Evolutionary conservation across 495 filamentous ascomycete species (phyloP), one percentile per base, ranked within the genome.

Genomic region (Thermothielavioides terrestris): DNA sequence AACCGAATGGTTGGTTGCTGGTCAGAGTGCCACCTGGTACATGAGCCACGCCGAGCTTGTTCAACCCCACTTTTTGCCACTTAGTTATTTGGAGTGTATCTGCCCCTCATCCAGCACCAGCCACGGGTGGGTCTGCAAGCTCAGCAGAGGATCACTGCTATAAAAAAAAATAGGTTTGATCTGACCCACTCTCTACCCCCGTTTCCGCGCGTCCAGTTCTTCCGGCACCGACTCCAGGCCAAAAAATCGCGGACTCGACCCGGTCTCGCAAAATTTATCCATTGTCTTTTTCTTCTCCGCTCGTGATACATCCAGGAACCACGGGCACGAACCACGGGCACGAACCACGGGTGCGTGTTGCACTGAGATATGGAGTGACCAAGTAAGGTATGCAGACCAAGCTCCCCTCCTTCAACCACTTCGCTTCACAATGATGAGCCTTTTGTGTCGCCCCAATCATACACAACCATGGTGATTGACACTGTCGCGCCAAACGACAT

Each of bases 371-470:
- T n/a, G n/a, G n/a, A n/a, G n/a, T 36, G 43, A 34, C 39, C 41
- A 42, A 50, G 40, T 58, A 59, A 66, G 65, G 69, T 65, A 64
- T 53, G 58, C 46, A 50, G 14, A 41, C 15, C 34, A 20, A 3
- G 22, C 32, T 27, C 42, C 22, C 50, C 37, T 34, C 42, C 31
- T 42, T n/a, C 47, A 11, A 38, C 25, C 50, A 20, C 37, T 49
- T 72, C 67, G n/a, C n/a, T n/a, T n/a, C n/a, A n/a, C n/a, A 65
- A 81, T 88, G 87, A 92, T 91, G 87, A 92, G 75, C 73, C 68
- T 72, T 79, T 53, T 34, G 64, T 92, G 87, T 91, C 87, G 87
- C 87, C 87, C 87, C 87, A 87, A 89, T 89, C 87, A 80, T 79
- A 91, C 83, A 70, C 66, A 71, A 68, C 27, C 49, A 68, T 94